Evolutionary conservation across 2,329 filamentous ascomycete genomes (phyloP), one percentile per base, ranked within the genome.

Genomic region (Seiridium unicorne): DNA sequence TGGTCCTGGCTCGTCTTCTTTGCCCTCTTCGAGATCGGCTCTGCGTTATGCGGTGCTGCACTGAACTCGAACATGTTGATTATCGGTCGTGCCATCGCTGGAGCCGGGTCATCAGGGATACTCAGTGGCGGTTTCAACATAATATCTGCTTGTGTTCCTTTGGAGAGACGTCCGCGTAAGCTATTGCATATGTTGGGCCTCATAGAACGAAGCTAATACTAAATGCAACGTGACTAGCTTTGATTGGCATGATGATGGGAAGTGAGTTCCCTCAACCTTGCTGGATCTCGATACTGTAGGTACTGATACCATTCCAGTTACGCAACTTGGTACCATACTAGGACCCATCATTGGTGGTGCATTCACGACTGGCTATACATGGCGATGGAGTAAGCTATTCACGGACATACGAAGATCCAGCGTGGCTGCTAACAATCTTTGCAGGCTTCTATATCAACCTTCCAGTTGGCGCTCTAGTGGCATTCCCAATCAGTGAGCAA

Each of bases 401-500:
- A 48, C 3, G 46, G 18, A 26, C 18, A 26, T 26, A 26, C 18
- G 18, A 26, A 26, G n/a, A 26, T 26, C 18, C 18, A 26, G 18
- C 18, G 18, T 26, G 18, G 18, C 18, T 26, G 18, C 18, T 26
- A 26, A 26, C 18, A 26, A 26, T 32, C 11, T 3, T n/a, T 48
- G 13, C 26, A 48, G 62, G 62, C 38, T 64, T 68, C 54, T 64
- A 60, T 46, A 58, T 64, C 61, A 64, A 64, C 56, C 54, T 64
- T 10, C 62, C 62, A 31, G 11, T 44, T 38, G 53, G 53, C 35
- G 53, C 46, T 48, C 11, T 48, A 31, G 46, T 48, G 10, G 18
- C 46, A 32, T 18, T 48, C 46, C 46, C 46, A 26, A 26, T 26
- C 18, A 26, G 18, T 26, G 18, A 26, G 18, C 18, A 26, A 26